Percentiles rank a stretch among this genome's conserved stretches.
Evolutionary conservation across 2,329 filamentous ascomycete species (phyloP).

Genomic region (Exophiala aquamarina): DNA sequence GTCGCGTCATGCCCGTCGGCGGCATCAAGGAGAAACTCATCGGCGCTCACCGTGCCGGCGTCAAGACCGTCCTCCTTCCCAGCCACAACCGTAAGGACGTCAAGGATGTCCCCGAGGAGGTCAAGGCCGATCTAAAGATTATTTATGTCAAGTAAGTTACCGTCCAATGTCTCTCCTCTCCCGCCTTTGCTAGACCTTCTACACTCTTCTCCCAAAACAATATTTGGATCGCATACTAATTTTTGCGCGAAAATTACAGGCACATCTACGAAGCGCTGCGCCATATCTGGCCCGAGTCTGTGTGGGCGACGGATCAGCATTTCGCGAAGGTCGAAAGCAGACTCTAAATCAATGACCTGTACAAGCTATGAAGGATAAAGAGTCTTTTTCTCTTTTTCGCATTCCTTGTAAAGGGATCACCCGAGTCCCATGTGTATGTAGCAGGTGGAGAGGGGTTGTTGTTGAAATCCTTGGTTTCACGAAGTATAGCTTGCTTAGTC

Average conservation of each 20-base stretch:
- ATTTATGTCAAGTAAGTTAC: constrained; percentile 76
- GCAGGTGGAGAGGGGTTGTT: too few relatives aligned
- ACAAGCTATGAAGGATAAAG: too few relatives aligned
- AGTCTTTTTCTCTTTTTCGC: constrained; percentile 4
- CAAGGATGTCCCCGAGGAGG: constrained; percentile 85
- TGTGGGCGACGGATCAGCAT: constrained; percentile 75
- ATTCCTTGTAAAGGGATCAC: too few relatives aligned
- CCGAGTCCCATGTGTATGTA: too few relatives aligned
- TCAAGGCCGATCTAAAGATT: constrained; percentile 82
- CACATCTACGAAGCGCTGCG: constrained; percentile 94
- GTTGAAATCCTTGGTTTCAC: too few relatives aligned
- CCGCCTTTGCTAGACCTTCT: constrained; percentile 1
- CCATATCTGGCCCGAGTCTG: constrained; percentile 84
- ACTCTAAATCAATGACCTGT: constrained; percentile 53
- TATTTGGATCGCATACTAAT: too few relatives aligned
- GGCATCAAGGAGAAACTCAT: constrained; percentile 99
- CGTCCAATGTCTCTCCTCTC: constrained; percentile 36
- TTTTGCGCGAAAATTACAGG: too few relatives aligned
- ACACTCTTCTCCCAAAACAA: constrained; percentile 25
- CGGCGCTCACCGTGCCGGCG: constrained; percentile 85
- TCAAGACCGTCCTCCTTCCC: constrained; percentile 89
- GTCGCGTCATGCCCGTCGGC: constrained; percentile 88
- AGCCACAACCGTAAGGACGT: constrained; percentile 88
- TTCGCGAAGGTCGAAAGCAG: constrained; percentile 74
- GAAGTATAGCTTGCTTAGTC: too few relatives aligned